Evolutionary conservation across 257 asterid species (phyloP).

Genomic region (Nicotiana tomentosiformis): DNA sequence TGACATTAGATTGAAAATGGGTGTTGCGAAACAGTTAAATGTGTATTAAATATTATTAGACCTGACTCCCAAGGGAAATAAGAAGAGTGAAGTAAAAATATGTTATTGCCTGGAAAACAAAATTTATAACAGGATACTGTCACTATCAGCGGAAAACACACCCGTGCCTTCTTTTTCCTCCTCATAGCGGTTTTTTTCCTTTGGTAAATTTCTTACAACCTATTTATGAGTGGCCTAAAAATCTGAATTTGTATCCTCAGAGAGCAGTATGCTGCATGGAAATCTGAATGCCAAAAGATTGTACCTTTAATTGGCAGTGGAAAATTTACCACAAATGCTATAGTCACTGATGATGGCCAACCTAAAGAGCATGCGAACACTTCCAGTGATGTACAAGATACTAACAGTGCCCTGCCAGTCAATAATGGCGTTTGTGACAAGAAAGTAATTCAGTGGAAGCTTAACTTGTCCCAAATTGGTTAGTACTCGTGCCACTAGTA

Average conservation of each 20-base stretch:
- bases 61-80: background rate
- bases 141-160: background rate
- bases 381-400: slow-evolving; percentile 9
- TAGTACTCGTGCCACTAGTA: slow-evolving; percentile 7
- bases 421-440: slow-evolving; percentile 24
- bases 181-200: background rate
- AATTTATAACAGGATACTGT: background rate
- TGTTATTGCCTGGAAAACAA: background rate
- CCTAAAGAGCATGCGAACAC: slow-evolving; percentile 35
- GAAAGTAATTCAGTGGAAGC: slow-evolving; percentile 70
- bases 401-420: background rate
- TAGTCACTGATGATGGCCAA: slow-evolving; percentile 56
- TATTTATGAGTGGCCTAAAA: background rate
- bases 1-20: background rate
- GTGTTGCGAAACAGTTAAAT: background rate
- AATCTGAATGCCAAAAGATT: slow-evolving; percentile 67
- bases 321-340: slow-evolving; percentile 42
- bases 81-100: background rate
- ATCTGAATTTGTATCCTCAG: slow-evolving; percentile 29
- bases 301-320: slow-evolving; percentile 78
- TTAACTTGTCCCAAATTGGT: slow-evolving; percentile 78
- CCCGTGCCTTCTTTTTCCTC: background rate
- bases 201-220: background rate
- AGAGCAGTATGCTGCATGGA: slow-evolving; percentile 70
- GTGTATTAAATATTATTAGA: background rate